These are phyloP conservation scores for Biscogniauxia sp. DNA, from an alignment of 2,329 filamentous ascomycete species.

Conservation along the genomic window DNA sequence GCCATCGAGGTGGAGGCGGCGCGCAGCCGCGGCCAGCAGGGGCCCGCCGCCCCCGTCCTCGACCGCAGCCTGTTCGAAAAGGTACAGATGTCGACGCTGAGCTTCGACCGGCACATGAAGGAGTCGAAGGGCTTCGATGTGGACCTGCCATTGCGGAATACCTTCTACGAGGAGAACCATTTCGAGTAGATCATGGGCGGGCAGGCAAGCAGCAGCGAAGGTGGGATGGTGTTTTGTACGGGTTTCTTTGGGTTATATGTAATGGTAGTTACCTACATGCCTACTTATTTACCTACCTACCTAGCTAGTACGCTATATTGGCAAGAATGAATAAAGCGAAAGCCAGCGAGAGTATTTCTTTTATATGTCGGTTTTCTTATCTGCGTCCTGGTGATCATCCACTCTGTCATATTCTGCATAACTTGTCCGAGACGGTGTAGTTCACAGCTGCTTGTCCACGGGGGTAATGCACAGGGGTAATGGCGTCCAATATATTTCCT, in stretches of 20 bases:
- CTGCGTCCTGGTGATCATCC: too few species aligned
- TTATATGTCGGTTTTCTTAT: too few species aligned
- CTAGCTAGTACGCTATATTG: not conserved
- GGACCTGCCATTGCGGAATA: slow-evolving; percentile 34
- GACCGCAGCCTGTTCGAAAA: slow-evolving; percentile 40
- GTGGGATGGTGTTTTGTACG: not conserved
- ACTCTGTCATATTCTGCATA: too few species aligned
- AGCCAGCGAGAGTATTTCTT: too few species aligned
- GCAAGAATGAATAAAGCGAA: not conserved
- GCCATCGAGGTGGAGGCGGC: slow-evolving; percentile 30
- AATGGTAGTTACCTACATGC: too few species aligned
- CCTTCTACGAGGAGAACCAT: slow-evolving; percentile 27
- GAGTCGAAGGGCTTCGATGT: slow-evolving; percentile 36
- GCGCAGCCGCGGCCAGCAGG: slow-evolving; percentile 31
- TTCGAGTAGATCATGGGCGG: slow-evolving; percentile 17
- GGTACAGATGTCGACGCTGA: slow-evolving; percentile 43
- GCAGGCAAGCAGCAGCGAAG: too few species aligned
- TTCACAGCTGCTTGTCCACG: too few species aligned
- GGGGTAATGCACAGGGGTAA: too few species aligned
- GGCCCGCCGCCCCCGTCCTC: slow-evolving; percentile 36
- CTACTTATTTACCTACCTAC: too few species aligned
- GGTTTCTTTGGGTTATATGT: too few species aligned
- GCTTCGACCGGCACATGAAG: slow-evolving; percentile 42
- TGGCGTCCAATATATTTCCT: too few species aligned
- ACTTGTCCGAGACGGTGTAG: too few species aligned